Percentiles rank a stretch among this genome's conserved stretches.
Evolutionary conservation across 495 filamentous ascomycete species (phyloP).

Genomic region (Achaetomiella virescens): DNA sequence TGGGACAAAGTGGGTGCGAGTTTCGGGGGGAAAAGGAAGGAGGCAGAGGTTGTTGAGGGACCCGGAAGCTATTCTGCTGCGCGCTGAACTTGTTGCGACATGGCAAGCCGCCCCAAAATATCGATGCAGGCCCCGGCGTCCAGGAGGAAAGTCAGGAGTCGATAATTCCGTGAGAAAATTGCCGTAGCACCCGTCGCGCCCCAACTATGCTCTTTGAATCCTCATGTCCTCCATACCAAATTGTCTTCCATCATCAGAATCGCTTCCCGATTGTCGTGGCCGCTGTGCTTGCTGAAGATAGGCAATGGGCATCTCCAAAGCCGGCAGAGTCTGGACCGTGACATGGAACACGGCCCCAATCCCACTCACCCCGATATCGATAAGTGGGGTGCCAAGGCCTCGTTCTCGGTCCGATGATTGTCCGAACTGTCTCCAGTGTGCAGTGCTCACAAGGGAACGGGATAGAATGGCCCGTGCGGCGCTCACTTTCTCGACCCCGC

Average conservation of each 20-base stretch:
- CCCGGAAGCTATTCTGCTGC: constrained; percentile 24
- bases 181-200: not conserved
- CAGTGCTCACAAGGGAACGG: too few species aligned
- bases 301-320: not conserved
- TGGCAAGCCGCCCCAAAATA: constrained; percentile 14
- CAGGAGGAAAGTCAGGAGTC: not conserved
- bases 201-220: not conserved
- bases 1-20: not conserved
- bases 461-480: too few species aligned
- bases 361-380: not conserved
- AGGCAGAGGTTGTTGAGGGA: not conserved
- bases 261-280: constrained; percentile 1
- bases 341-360: not conserved
- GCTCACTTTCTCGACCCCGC: not conserved
- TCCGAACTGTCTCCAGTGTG: not conserved
- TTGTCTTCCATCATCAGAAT: not conserved
- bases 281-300: not conserved
- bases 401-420: not conserved
- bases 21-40: not conserved
- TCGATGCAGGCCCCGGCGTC: not conserved
- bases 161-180: not conserved
- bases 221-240: constrained; percentile 5
- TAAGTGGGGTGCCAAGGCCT: not conserved
- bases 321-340: not conserved
- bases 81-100: constrained; percentile 18